Evolutionary conservation across 257 asterid genomes (phyloP), one percentile per base, ranked within the genome.

Genomic region (Solanum phureja): DNA sequence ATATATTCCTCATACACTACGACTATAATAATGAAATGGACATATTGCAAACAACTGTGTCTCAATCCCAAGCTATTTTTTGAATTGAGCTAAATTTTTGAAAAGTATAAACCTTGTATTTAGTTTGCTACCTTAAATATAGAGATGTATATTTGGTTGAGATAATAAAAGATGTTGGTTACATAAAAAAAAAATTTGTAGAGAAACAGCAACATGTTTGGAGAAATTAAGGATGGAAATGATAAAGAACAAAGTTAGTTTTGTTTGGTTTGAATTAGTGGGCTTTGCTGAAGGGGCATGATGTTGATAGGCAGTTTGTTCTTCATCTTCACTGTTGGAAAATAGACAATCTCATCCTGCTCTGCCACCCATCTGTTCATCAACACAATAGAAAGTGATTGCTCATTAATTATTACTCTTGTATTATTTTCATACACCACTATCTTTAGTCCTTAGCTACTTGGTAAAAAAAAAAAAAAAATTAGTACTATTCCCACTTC

Each of bases 251-350:
- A 85, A 68, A 42, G 44, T 40, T 19, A 71, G 7, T 52, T 88
- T 83, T 69, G 38, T 33, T 21, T 71, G 86, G 58, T 75, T 38
- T 81, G 71, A 35, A 68, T 33, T 34, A 34, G 85, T 35, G 77
- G 44, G 49, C 16, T 83, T 73, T 76, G 75, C 38, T 89, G 88
- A 44, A 90, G 84, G 90, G 98, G 95, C 73, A 84, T 83, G 94
- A 97, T 89, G 88, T 92, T 90, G 92, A 97, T 93, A 52, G 99
- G 99, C 68, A 96, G 98, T 96, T 94, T 96, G 92, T 93, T 90
- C 92, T 89, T 97, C 99, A 97, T 92, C 89, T 92, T 93, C 87
- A 96, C 99, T 40, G 98, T 95, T 38, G 99, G 98, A 62, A 97
- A 97, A 89, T 96, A 95, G 88, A 93, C 90, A 64, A 97, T 93